Conservation (phyloP, 2,329 filamentous ascomycete species). For the Verticillium nubilum region DNA sequence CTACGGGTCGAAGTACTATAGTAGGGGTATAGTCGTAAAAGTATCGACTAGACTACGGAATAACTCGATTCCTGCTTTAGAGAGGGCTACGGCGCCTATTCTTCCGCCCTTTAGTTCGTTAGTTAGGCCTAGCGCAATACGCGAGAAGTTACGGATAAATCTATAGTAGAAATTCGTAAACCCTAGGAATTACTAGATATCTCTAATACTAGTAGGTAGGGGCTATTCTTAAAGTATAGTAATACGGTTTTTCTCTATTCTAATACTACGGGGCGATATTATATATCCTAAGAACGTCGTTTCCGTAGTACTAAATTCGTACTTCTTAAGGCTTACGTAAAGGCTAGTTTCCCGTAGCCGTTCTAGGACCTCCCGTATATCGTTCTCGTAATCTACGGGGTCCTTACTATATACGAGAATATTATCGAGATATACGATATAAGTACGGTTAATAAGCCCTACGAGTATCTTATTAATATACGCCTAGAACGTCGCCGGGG, state of each 20-base stretch:
- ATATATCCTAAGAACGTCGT: conserved; percentile 4
- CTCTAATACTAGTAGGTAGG: background rate
- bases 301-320: background rate
- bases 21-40: background rate
- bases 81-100: background rate
- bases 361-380: background rate
- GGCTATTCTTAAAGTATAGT: background rate
- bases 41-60: background rate
- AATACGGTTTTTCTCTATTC: conserved; percentile 1
- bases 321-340: background rate
- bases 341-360: background rate
- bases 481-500: conserved; percentile 9
- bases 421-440: background rate
- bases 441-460: background rate
- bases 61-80: background rate
- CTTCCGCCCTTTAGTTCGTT: background rate
- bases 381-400: background rate
- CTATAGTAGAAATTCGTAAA: conserved; percentile 10
- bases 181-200: conserved; percentile 7
- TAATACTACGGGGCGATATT: background rate
- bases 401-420: background rate
- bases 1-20: background rate
- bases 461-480: conserved; percentile 8
- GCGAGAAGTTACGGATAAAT: conserved; percentile 8
- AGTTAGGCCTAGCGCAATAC: background rate